These are phyloP conservation scores for Wallemia mellicola DNA, from an alignment of 1,284 basidiomycete genomes.

Conservation along the genomic window DNA sequence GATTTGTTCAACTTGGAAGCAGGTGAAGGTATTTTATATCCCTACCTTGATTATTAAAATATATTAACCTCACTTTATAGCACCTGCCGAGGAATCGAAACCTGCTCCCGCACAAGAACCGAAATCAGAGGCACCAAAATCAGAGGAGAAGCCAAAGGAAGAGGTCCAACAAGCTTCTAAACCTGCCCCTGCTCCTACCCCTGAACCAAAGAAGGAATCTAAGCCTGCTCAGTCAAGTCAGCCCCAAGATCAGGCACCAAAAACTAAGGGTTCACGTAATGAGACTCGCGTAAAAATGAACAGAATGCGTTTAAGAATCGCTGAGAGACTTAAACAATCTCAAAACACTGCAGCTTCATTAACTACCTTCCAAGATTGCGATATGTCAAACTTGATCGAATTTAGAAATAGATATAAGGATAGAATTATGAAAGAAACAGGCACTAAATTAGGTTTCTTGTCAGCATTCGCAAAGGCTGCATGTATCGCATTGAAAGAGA, in stretches of 20 bases:
- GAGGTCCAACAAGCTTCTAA: constrained; percentile 9
- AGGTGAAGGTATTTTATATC: constrained; percentile 29
- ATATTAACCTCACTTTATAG: not conserved
- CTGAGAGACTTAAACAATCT: constrained; percentile 89
- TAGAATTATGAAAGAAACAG: constrained; percentile 61
- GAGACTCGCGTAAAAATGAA: constrained; percentile 93
- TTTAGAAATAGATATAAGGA: constrained; percentile 94
- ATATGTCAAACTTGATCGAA: constrained; percentile 85
- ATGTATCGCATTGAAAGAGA: constrained; percentile 59
- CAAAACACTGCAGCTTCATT: constrained; percentile 90
- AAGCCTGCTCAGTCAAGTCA: constrained; percentile 1
- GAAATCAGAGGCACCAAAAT: constrained; percentile 11
- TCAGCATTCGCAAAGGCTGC: constrained; percentile 78
- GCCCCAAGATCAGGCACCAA: constrained; percentile 11
- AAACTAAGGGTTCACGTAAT: constrained; percentile 21
- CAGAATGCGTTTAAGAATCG: constrained; percentile 86
- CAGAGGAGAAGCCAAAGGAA: constrained; percentile 10
- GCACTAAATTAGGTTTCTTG: constrained; percentile 97
- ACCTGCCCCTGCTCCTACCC: constrained; percentile 6
- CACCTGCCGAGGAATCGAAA: constrained; percentile 10
- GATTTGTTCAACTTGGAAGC: constrained; percentile 76
- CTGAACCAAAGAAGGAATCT: constrained; percentile 10
- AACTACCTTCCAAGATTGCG: constrained; percentile 98
- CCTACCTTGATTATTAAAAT: not conserved
- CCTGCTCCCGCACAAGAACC: constrained; percentile 11